Evolutionary conservation across 148 eudicot genomes (phyloP).

Genomic region (Rhododendron henanense): DNA sequence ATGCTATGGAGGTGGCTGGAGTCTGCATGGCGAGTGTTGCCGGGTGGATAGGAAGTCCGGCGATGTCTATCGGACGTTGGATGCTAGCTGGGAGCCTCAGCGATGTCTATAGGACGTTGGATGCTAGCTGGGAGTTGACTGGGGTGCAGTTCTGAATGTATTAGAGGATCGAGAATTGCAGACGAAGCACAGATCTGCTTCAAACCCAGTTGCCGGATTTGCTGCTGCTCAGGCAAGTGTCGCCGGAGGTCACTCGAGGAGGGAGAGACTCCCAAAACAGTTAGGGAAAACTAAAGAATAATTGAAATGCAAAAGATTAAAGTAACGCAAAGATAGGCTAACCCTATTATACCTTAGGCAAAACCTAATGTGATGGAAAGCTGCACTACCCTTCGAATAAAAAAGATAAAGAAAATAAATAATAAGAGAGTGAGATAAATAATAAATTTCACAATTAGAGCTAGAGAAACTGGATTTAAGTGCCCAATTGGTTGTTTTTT

Average conservation of each 20-base stretch:
- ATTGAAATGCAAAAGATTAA: not conserved
- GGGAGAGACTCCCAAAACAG: not conserved
- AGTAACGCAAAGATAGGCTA: too few relatives aligned
- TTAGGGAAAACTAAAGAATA: not conserved
- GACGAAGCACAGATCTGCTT: not conserved
- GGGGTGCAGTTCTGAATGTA: not conserved
- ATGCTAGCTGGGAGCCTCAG: not conserved
- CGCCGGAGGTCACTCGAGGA: not conserved
- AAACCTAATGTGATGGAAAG: not conserved
- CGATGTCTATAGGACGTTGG: not conserved
- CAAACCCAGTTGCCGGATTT: not conserved
- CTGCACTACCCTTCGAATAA: not conserved
- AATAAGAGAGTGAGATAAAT: not conserved
- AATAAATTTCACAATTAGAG: not conserved
- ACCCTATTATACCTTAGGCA: not conserved
- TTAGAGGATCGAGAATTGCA: not conserved
- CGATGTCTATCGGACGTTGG: not conserved
- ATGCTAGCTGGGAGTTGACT: not conserved
- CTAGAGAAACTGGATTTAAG: constrained; percentile 2
- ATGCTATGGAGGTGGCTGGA: not conserved
- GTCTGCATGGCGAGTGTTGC: not conserved
- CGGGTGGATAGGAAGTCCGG: not conserved
- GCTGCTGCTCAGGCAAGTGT: not conserved
- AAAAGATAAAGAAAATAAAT: not conserved
- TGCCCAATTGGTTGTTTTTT: constrained; percentile 1